phyloP scores from a whole-genome alignment of 768 basidiomycete genomes.

The Phlebiopsis flavidoalba region DNA sequence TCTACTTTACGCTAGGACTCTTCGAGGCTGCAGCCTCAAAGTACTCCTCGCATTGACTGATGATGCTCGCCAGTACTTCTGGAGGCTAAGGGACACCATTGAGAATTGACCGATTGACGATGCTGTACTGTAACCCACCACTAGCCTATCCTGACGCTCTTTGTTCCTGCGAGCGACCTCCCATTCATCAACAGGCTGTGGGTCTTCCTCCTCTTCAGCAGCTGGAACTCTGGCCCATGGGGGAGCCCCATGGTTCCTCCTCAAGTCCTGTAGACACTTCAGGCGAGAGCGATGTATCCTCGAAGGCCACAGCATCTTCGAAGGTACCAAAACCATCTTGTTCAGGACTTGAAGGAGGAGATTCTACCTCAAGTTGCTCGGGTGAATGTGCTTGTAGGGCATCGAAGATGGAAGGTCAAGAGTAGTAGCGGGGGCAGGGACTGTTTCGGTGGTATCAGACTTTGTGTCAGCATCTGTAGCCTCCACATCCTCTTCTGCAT shows the following conservation, averaged over 20 bases:
- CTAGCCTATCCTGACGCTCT: constrained; percentile 52
- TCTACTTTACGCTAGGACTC: constrained; percentile 31
- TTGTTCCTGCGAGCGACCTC: constrained; percentile 55
- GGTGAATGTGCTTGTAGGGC: not conserved
- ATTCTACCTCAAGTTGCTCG: not conserved
- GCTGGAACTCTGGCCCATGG: constrained; percentile 20
- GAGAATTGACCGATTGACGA: constrained; percentile 9
- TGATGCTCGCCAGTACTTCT: constrained; percentile 53
- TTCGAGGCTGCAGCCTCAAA: constrained; percentile 37
- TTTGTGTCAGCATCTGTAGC: not conserved
- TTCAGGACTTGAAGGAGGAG: constrained; percentile 36
- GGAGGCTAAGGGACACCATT: constrained; percentile 49
- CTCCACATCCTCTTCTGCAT: not conserved
- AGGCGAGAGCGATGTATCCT: constrained; percentile 33
- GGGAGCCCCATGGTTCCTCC: constrained; percentile 26
- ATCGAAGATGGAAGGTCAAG: not conserved
- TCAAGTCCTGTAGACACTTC: constrained; percentile 11
- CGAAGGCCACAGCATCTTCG: constrained; percentile 38
- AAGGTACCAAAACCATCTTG: constrained; percentile 54
- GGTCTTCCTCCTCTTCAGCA: constrained; percentile 15
- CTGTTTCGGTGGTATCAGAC: not conserved
- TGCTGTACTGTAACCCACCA: constrained; percentile 42
- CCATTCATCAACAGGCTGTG: constrained; percentile 56
- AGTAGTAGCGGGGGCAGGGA: not conserved
- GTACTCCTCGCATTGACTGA: constrained; percentile 49